Percentiles rank a stretch among this genome's conserved stretches.
These are phyloP conservation scores for Stenogyne calaminthoides DNA, from an alignment of 305 asterid genomes.

Conservation along the genomic window DNA sequence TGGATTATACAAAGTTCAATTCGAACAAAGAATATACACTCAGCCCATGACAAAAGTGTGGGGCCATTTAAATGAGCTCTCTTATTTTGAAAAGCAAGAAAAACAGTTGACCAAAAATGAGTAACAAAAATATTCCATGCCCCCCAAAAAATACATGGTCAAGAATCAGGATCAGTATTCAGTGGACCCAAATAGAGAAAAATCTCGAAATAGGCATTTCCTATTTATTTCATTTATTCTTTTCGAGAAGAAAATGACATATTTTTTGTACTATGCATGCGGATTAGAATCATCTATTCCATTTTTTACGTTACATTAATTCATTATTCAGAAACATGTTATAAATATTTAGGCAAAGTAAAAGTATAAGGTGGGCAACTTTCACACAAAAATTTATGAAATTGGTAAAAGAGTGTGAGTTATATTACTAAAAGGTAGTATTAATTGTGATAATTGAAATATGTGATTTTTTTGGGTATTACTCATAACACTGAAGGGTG, in stretches of 20 bases:
- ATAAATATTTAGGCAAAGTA: too few relatives aligned
- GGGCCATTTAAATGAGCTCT: background rate
- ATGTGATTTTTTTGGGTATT: too few relatives aligned
- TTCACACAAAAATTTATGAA: too few relatives aligned
- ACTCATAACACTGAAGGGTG: too few relatives aligned
- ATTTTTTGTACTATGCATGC: background rate
- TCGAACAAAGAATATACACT: background rate
- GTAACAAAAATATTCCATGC: conserved; percentile 10
- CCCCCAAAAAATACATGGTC: background rate
- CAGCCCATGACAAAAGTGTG: background rate
- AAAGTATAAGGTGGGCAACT: too few relatives aligned
- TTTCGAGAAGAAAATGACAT: background rate
- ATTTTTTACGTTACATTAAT: background rate
- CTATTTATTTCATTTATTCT: background rate
- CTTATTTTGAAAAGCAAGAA: background rate
- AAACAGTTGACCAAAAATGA: background rate
- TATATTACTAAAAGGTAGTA: too few relatives aligned
- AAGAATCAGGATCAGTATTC: conserved; percentile 10
- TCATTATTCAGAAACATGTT: too few relatives aligned
- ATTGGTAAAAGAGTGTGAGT: too few relatives aligned
- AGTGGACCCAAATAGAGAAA: conserved; percentile 9
- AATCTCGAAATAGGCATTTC: background rate
- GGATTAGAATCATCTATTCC: background rate
- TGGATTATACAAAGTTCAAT: background rate
- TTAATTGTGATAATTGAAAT: too few relatives aligned